Base-by-base conservation (phyloP, 345 rosid species). In the Clausena lansium region DNA sequence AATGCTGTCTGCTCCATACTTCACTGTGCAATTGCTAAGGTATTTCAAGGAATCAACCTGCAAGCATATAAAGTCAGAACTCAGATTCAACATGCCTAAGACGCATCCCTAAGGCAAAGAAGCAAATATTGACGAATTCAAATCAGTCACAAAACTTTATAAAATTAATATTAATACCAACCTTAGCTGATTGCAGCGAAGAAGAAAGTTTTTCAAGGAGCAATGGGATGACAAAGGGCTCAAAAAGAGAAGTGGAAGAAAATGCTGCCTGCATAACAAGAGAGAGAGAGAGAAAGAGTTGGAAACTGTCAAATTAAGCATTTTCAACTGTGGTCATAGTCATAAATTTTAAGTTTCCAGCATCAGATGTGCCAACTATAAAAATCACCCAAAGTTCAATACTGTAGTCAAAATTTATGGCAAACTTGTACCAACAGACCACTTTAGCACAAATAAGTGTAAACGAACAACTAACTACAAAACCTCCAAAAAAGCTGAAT, bases 191-290 rank as follows among this genome's bases (percentile, higher is more conserved):
- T 62, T 88, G 88, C 84, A 96, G 83, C 70, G 97, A 86, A 75
- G 99, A 94, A 68, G 97, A 91, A 79, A 96, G 97, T 79, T 96
- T 96, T 83, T 92, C 98, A 71, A 96, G 93, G 78, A 96, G 91
- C 83, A 96, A 84, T 1, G 95, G 98, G 78, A 94, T 79, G 78
- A 86, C 91, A 86, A 85, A 96, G 64, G 99, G 97, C 84, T 92
- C 99, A 85, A 91, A 92, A 54, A 92, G 87, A 35, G 98, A 91
- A 1, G 98, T 89, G n/a, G 95, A 89, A 32, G 97, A 86, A 81
- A 94, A 82, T 59, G 99, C 95, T 81, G 77, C 80, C 99, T 94
- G 89, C 70, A 64, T 70, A 79, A 78, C 36, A 65, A 6, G 77
- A 71, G 62, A 81, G 80, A 55, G 69, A 6, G 77, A 81, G 80